Base-by-base conservation (phyloP, 352 stramenopile genomes). In the Pythium aristosporum region DNA sequence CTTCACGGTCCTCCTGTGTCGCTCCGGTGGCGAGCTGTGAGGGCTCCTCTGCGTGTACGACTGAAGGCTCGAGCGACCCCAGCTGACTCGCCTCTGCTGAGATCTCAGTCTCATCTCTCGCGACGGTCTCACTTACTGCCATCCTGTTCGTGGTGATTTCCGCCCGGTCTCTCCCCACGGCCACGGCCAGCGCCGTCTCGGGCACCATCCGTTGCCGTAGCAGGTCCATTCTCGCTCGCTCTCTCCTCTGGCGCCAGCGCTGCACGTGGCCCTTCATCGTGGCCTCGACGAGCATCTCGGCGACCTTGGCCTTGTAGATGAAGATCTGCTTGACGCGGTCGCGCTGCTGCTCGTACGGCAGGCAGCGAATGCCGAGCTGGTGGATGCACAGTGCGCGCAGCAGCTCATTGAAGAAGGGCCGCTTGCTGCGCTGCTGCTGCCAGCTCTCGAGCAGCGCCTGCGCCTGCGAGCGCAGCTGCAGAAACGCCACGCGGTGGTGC, bases 321-420 rank as follows among this genome's bases (percentile, higher is more conserved):
- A 92, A 92, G 63, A 92, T 92, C 65, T 92, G 81, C 57, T 92
- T 92, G 52, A 92, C 83, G 10, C 83, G 83, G 57, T 91, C 83
- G 58, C 83, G 75, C 58, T 91, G 83, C 61, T 92, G 83, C 59
- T 92, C 83, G 61, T 92, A 92, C 18, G 81, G 81, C 41, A 92
- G 67, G 32, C 81, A 87, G 18, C 81, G 81, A 49, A 92, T 92
- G 9, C 83, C 83, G n/a, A 92, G 68, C 21, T 92, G 83, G 46
- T 92, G 81, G 50, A 92, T 92, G 57, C 81, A 92, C 55, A 92
- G 55, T 20, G 83, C 77, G 23, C 83, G 83, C 28, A 92, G 64
- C 41, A 92, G 63, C 63, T 90, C 83, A 51, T 92, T 92, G 61
- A 92, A 92, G 64, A 80, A 91, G 13, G 81, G 81, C 4, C 83